Base-by-base conservation (phyloP, 208 protist genomes). In the Leishmania aethiopica region DNA sequence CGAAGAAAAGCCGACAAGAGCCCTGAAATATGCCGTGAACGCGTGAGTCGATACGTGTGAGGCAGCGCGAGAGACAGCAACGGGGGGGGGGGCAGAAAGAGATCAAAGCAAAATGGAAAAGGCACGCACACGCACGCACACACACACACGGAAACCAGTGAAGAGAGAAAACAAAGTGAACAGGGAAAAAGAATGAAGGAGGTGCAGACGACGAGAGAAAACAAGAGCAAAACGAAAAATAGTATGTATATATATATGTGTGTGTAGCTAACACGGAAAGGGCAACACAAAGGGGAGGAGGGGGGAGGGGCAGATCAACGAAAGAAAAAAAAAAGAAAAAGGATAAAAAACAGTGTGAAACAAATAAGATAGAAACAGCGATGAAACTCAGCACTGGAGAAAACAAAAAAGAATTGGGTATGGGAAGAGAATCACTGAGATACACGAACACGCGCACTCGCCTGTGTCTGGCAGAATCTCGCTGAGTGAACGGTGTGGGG, bases 361-460 rank as follows among this genome's bases (percentile, higher is more conserved):
- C 35, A 80, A 79, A 77, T 64, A n/a, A 37, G 17, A 62, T 22
- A 66, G 64, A 71, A 84, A 53, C 77, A 66, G 69, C 82, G 57
- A 83, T 19, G 60, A 76, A 85, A 67, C 13, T 35, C 64, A 62
- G 51, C 35, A 78, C 67, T 32, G 57, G 53, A 76, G 49, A 76
- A 64, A 42, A 66, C 73, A 37, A 75, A 80, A 84, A 79, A 84
- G 82, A 86, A 25, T 51, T 45, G 40, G 17, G 42, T 73, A 51
- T n/a, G 69, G 42, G 42, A 53, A 51, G 19, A 32, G 42, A 73
- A 73, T 73, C 11, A n/a, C 35, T 73, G 69, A 49, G 10, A 19
- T 73, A 25, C 17, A 49, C 42, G 4, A 67, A 6, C 35, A 71
- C 69, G 35, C 69, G n/a, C 69, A 73, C 19, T 15, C 42, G 25